Evolutionary conservation across 495 filamentous ascomycete species (phyloP).

Genomic region (Hyphodiscus hymeniophilus): DNA sequence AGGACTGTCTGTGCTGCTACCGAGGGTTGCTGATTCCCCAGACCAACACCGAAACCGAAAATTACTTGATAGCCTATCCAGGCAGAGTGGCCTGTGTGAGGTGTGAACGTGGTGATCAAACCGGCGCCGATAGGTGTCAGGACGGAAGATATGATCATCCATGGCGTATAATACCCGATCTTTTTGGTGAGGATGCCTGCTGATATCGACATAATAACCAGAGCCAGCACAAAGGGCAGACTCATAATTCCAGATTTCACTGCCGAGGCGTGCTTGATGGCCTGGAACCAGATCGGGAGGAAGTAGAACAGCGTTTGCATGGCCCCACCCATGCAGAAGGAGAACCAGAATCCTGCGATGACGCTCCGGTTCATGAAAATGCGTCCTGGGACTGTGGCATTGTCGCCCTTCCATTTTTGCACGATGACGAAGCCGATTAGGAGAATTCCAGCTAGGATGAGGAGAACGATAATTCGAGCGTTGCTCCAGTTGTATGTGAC

Average conservation of each 20-base stretch:
- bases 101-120: slow-evolving; percentile 54
- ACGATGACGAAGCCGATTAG: slow-evolving; percentile 49
- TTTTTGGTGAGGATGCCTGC: slow-evolving; percentile 50
- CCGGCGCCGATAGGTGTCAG: slow-evolving; percentile 60
- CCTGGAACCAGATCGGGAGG: slow-evolving; percentile 86
- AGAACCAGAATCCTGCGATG: slow-evolving; percentile 42
- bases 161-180: slow-evolving; percentile 71
- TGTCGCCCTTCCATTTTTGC: slow-evolving; percentile 55
- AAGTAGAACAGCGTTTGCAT: slow-evolving; percentile 64
- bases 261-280: slow-evolving; percentile 62
- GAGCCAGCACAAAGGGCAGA: slow-evolving; percentile 60
- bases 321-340: slow-evolving; percentile 45
- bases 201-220: slow-evolving; percentile 52
- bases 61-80: slow-evolving; percentile 69
- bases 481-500: slow-evolving; percentile 56
- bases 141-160: slow-evolving; percentile 53
- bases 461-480: slow-evolving; percentile 60
- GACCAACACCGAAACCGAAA: slow-evolving; percentile 50
- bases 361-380: slow-evolving; percentile 63
- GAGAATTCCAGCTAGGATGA: slow-evolving; percentile 64
- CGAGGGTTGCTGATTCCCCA: slow-evolving; percentile 46
- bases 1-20: slow-evolving; percentile 47
- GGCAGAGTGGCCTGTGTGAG: slow-evolving; percentile 38
- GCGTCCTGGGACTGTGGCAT: slow-evolving; percentile 63
- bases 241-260: slow-evolving; percentile 68